A percentile compares a stretch with the other conserved stretches of the same genome.
Evolutionary conservation across 352 stramenopile genomes (phyloP).

Genomic region (Globisporangium sylvaticum): DNA sequence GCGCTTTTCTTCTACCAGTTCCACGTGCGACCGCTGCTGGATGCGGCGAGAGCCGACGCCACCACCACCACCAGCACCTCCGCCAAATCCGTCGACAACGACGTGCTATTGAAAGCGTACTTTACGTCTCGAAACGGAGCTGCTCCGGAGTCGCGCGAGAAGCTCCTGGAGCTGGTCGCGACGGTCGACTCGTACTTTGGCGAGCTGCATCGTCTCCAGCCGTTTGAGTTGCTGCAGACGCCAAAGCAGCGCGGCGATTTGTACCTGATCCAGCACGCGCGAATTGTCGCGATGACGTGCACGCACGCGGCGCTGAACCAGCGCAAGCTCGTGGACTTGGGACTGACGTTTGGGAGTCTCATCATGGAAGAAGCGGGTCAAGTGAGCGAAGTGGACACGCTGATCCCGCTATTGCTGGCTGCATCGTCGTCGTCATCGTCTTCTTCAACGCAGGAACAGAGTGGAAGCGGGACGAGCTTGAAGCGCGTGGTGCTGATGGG

Average conservation of each 20-base stretch:
- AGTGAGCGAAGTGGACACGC: constrained; percentile 92
- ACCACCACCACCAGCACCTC: background rate
- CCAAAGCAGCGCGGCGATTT: constrained; percentile 89
- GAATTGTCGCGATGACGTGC: constrained; percentile 95
- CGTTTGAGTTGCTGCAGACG: constrained; percentile 94
- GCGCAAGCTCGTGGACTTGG: constrained; percentile 81
- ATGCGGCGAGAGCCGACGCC: constrained; percentile 22
- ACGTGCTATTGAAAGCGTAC: constrained; percentile 29
- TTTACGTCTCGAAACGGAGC: constrained; percentile 31
- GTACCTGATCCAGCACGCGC: constrained; percentile 94
- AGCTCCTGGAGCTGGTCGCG: constrained; percentile 45
- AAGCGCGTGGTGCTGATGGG: constrained; percentile 95
- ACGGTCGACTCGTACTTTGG: constrained; percentile 89
- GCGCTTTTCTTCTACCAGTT: constrained; percentile 93
- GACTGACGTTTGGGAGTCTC: constrained; percentile 80
- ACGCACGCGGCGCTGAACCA: constrained; percentile 92
- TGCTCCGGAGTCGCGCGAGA: constrained; percentile 18
- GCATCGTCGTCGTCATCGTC: constrained; percentile 16
- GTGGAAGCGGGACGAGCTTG: constrained; percentile 29
- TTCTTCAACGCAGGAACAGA: constrained; percentile 12
- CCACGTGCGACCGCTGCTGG: constrained; percentile 83
- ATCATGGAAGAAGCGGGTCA: constrained; percentile 96
- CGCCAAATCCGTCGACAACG: constrained; percentile 13
- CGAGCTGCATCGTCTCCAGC: constrained; percentile 90
- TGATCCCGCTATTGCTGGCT: constrained; percentile 91